Percentiles rank a stretch among this genome's conserved stretches.
Conservation (phyloP, 345 rosid genomes). For the Eucalyptus marginata region DNA sequence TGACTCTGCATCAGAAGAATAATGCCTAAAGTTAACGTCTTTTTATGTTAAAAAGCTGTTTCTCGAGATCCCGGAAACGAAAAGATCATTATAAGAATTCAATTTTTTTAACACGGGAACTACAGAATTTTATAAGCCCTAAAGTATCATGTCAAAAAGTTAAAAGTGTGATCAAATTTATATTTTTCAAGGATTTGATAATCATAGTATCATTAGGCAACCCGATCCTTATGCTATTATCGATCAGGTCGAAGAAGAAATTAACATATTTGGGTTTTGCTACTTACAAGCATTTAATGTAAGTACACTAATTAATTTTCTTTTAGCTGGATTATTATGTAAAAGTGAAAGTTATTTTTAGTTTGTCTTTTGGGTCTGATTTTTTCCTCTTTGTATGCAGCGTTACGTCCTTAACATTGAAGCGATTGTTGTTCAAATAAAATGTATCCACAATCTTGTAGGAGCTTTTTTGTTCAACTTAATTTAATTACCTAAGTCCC, state of each 20-base stretch:
- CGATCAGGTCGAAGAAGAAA: rapidly evolving
- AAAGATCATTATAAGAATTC: background rate
- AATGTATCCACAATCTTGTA: background rate
- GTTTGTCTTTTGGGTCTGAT: background rate
- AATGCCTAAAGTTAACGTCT: background rate
- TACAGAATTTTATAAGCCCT: background rate
- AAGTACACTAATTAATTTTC: background rate
- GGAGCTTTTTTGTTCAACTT: background rate
- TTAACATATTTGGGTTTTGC: background rate
- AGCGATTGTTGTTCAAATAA: background rate
- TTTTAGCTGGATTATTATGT: background rate
- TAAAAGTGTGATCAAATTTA: background rate
- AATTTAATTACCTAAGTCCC: background rate
- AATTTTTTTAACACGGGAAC: background rate
- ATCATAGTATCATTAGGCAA: too few relatives aligned
- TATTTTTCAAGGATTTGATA: background rate
- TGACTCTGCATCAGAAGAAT: background rate
- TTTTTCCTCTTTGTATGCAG: background rate
- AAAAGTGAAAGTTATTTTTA: background rate
- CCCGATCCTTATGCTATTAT: too few relatives aligned
- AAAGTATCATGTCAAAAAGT: background rate
- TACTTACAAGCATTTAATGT: background rate
- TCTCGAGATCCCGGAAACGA: background rate
- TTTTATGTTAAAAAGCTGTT: background rate
- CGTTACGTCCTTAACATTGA: background rate